A percentile compares a stretch with the other conserved stretches of the same genome.
Evolutionary conservation across 805 yeast species (phyloP).

Genomic region (Suhomyces emberorum): DNA sequence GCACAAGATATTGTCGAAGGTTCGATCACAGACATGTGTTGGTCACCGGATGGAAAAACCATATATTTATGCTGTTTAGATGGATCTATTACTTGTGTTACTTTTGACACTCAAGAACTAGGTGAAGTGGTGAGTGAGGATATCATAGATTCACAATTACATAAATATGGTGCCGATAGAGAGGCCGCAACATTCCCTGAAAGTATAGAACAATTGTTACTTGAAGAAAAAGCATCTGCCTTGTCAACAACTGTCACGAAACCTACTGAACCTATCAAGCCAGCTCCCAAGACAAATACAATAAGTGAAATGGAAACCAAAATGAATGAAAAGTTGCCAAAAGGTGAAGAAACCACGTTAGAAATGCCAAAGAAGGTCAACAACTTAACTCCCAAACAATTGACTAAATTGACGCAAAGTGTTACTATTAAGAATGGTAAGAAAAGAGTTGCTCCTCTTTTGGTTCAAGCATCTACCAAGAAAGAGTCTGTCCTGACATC

Average conservation of each 20-base stretch:
- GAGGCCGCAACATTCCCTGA: constrained; percentile 86
- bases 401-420: constrained; percentile 30
- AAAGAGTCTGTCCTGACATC: constrained; percentile 11
- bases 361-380: neutral
- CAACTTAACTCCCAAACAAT: constrained; percentile 10
- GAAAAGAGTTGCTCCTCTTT: constrained; percentile 69
- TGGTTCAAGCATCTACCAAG: constrained; percentile 47
- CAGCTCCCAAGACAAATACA: constrained; percentile 14
- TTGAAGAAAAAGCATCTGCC: constrained; percentile 66
- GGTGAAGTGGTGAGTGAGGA: constrained; percentile 64
- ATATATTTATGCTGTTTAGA: constrained; percentile 80
- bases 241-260: constrained; percentile 2
- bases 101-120: constrained; percentile 61
- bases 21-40: constrained; percentile 82
- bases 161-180: constrained; percentile 83
- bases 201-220: constrained; percentile 67
- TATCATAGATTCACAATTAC: constrained; percentile 63
- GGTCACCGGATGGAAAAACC: constrained; percentile 79
- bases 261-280: constrained; percentile 6
- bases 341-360: constrained; percentile 1
- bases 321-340: neutral
- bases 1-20: constrained; percentile 72
- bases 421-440: constrained; percentile 70
- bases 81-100: constrained; percentile 69
- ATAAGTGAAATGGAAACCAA: neutral